These are phyloP conservation scores for Populus alba DNA, from an alignment of 345 rosid species.

Conservation along the genomic window DNA sequence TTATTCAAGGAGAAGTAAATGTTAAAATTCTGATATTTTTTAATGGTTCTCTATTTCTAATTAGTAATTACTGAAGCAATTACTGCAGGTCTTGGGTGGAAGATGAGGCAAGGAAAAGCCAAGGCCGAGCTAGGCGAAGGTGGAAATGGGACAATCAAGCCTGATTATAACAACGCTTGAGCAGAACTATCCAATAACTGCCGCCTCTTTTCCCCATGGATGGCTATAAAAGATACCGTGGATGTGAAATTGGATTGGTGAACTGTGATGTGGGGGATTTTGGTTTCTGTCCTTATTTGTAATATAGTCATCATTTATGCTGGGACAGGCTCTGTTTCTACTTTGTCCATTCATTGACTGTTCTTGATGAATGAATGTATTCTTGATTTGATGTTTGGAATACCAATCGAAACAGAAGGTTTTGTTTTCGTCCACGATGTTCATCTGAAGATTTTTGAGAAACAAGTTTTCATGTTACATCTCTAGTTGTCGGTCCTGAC, in stretches of 20 bases:
- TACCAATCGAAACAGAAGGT: background rate
- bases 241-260: background rate
- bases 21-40: background rate
- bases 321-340: background rate
- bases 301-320: background rate
- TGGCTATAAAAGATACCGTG: background rate
- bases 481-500: background rate
- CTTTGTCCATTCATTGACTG: background rate
- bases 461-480: background rate
- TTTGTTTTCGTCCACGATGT: background rate
- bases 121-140: slow-evolving; percentile 80
- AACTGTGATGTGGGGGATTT: background rate
- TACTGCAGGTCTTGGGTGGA: slow-evolving; percentile 86
- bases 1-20: background rate
- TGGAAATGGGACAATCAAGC: slow-evolving; percentile 74
- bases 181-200: slow-evolving; percentile 1
- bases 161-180: slow-evolving; percentile 13
- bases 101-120: slow-evolving; percentile 87
- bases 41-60: background rate
- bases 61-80: slow-evolving; percentile 26
- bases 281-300: background rate
- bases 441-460: background rate
- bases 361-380: background rate
- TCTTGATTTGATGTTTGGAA: background rate
- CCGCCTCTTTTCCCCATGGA: background rate